Base-by-base conservation (phyloP, 2,329 filamentous ascomycete species). In the Malbranchea cinnamomea region DNA sequence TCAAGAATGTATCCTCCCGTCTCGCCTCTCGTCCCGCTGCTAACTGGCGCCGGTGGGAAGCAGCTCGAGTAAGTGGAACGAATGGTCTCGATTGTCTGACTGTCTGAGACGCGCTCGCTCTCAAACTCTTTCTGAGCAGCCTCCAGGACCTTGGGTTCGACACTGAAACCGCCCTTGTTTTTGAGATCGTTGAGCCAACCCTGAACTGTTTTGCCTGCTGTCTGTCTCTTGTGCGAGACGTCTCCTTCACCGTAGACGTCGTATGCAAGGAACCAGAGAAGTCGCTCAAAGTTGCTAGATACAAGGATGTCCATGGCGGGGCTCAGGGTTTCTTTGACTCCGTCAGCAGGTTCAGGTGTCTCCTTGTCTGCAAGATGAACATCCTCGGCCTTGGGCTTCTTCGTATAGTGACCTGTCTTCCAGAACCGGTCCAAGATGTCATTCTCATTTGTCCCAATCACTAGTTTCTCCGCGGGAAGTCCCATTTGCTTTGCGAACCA, bases 221-320 rank as follows among this genome's bases (percentile, higher is more conserved):
- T 53, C 43, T 61, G 58, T 38, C 63, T 54, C 30, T 59, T 52
- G 36, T 61, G 52, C 5, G 59, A 56, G 4, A 57, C 53, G 31
- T 54, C 54, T 41, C 59, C 73, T 37, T 74, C 77, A 43, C 78
- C 70, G 36, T 58, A 73, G 37, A 74, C 77, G 42, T 79, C 69
- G 57, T 82, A 81, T 2, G 83, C 78, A 16, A 95, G 64, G 64
- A 82, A 94, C 87, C 87, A 95, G 7, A 98, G 67, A 4, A 98
- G 66, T 18, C 89, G 74, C 65, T 98, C 89, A 51, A 98, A 95
- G 63, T 98, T 98, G 53, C 79, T 89, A 14, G 79, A 87, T 8
- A 95, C 85, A 3, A 95, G 66, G 41, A 95, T 95, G 54, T 98
- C 89, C 89, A 98, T 95, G 26, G 89, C 89, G 0, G 89, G 89